Percentiles rank a stretch among this genome's conserved stretches.
phyloP scores from a whole-genome alignment of 805 yeast species.

The Saccharomycopsis vini region DNA sequence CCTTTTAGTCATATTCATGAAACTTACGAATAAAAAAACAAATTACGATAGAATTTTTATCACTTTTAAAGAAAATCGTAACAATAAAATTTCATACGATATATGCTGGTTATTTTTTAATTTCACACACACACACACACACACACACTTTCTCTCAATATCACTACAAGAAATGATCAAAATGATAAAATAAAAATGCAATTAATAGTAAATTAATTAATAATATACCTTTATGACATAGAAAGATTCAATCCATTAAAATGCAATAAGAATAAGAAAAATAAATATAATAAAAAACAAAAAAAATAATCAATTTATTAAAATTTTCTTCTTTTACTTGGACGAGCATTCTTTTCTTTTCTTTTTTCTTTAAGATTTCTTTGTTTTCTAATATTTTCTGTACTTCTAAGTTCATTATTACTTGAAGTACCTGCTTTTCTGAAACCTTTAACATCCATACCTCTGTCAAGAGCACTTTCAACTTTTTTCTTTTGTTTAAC shows the following conservation, averaged over 20 bases:
- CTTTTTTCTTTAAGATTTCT: constrained; percentile 64
- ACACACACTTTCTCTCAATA: too few species aligned
- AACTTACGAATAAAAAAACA: too few species aligned
- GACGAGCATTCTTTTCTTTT: constrained; percentile 81
- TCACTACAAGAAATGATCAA: too few species aligned
- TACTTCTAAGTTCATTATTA: constrained; percentile 49
- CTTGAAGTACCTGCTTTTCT: constrained; percentile 30
- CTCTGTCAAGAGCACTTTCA: constrained; percentile 67
- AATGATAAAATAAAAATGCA: too few species aligned
- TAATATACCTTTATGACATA: not conserved
- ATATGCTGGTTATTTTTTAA: too few species aligned
- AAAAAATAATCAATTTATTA: constrained; percentile 9
- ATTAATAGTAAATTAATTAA: not conserved
- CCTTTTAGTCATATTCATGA: too few species aligned
- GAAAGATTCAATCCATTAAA: not conserved
- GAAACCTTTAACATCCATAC: constrained; percentile 61
- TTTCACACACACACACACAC: too few species aligned
- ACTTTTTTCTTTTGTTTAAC: constrained; percentile 75
- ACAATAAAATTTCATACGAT: too few species aligned
- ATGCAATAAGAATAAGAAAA: too few species aligned
- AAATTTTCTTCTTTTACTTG: constrained; percentile 36
- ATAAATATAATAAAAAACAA: too few species aligned
- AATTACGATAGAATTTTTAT: too few species aligned
- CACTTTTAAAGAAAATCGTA: too few species aligned
- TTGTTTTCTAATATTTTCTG: constrained; percentile 70